phyloP scores from a whole-genome alignment of 169 alveolate genomes.

The Babesia caballi region DNA sequence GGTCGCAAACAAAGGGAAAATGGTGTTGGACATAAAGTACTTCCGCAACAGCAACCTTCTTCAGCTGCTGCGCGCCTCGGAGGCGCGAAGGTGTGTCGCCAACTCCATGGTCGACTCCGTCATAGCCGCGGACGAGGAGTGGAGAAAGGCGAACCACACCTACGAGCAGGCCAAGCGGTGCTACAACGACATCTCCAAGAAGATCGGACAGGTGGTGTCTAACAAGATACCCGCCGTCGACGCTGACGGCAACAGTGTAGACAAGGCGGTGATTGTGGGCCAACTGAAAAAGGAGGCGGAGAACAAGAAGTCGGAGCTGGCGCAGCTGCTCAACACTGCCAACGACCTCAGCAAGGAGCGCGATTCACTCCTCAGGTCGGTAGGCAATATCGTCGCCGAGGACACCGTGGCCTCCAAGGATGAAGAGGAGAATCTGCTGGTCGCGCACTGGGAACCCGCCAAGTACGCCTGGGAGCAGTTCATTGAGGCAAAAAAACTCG shows the following conservation, averaged over 20 bases:
- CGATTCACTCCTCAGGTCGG: constrained; percentile 67
- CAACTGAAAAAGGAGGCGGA: constrained; percentile 69
- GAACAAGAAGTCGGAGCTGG: constrained; percentile 68
- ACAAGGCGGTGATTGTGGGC: constrained; percentile 64
- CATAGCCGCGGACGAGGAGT: constrained; percentile 76
- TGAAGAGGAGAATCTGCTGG: constrained; percentile 90
- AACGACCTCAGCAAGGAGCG: constrained; percentile 69
- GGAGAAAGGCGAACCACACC: constrained; percentile 78
- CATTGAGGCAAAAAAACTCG: background rate
- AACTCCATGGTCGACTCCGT: constrained; percentile 70
- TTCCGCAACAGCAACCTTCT: constrained; percentile 71
- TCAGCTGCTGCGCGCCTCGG: constrained; percentile 70
- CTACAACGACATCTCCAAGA: constrained; percentile 61
- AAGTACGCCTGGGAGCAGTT: constrained; percentile 71
- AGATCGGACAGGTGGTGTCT: constrained; percentile 51
- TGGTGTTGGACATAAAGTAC: constrained; percentile 74
- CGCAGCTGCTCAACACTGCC: constrained; percentile 67
- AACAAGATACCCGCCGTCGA: constrained; percentile 32
- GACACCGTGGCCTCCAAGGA: constrained; percentile 90
- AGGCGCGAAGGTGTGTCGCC: constrained; percentile 68
- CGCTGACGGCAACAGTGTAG: constrained; percentile 12
- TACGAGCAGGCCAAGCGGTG: constrained; percentile 77
- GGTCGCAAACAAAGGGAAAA: constrained; percentile 2
- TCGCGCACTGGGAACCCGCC: constrained; percentile 89
- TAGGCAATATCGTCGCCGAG: constrained; percentile 91